phyloP scores from a whole-genome alignment of 331 rosid species.

The Quercus tomentella region DNA sequence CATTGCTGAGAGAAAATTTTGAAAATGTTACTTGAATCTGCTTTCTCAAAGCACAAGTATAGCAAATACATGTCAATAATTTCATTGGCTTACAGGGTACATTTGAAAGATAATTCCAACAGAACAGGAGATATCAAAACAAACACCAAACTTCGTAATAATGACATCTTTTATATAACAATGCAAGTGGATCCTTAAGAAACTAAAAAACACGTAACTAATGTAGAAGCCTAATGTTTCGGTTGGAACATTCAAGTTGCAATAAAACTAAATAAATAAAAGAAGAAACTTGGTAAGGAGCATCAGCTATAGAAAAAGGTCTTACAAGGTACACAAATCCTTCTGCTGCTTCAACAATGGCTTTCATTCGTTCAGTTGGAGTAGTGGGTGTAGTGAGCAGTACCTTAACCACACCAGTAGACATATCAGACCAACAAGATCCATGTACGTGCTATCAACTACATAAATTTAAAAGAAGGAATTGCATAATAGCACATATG shows the following conservation, averaged over 20 bases:
- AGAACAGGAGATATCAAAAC: background rate
- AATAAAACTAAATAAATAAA: background rate
- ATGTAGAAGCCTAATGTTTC: background rate
- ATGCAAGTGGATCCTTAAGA: background rate
- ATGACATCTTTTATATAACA: background rate
- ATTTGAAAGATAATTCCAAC: background rate
- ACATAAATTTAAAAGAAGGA: background rate
- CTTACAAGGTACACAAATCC: constrained; percentile 88
- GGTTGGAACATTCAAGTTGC: background rate
- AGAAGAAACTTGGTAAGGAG: background rate
- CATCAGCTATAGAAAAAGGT: constrained; percentile 12
- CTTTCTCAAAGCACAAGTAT: background rate
- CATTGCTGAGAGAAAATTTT: too few relatives aligned
- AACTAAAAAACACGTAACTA: background rate
- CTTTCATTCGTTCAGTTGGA: constrained; percentile 74
- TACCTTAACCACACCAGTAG: constrained; percentile 49
- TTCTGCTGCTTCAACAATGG: constrained; percentile 79
- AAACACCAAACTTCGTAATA: background rate
- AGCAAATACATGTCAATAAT: background rate
- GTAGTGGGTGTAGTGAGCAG: constrained; percentile 94
- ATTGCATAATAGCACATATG: background rate
- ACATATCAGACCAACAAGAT: constrained; percentile 19
- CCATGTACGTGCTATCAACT: background rate
- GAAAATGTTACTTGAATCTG: background rate
- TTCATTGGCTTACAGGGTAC: background rate